Evolutionary conservation across 352 stramenopile genomes (phyloP).

Genomic region (Pythium dissotocum): DNA sequence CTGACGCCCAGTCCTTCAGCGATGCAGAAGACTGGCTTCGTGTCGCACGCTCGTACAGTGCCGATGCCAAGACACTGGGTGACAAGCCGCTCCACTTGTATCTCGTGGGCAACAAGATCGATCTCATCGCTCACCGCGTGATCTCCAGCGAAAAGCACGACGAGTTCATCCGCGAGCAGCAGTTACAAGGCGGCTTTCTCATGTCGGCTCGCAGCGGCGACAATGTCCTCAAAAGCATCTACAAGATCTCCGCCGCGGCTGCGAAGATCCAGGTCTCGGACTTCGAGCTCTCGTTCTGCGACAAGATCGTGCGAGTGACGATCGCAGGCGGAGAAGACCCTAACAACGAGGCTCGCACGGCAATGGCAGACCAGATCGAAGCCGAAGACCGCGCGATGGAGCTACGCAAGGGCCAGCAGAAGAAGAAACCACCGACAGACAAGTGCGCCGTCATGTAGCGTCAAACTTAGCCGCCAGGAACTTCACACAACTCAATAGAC

Average conservation of each 20-base stretch:
- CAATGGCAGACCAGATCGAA: slow-evolving; percentile 78
- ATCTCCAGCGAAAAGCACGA: slow-evolving; percentile 73
- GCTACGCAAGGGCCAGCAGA: slow-evolving; percentile 33
- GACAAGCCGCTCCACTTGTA: slow-evolving; percentile 54
- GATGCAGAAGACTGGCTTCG: slow-evolving; percentile 81
- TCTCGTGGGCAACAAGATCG: slow-evolving; percentile 88
- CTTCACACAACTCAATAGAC: background rate
- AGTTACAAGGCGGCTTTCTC: slow-evolving; percentile 71
- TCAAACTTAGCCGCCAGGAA: background rate
- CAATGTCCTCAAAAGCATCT: slow-evolving; percentile 81
- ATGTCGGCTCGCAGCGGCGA: slow-evolving; percentile 83
- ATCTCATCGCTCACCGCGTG: slow-evolving; percentile 76
- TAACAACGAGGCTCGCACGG: slow-evolving; percentile 54
- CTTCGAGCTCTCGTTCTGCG: slow-evolving; percentile 80
- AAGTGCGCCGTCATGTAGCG: slow-evolving; percentile 41
- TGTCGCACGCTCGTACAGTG: slow-evolving; percentile 32
- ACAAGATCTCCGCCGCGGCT: slow-evolving; percentile 67
- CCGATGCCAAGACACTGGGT: slow-evolving; percentile 29
- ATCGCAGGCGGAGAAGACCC: slow-evolving; percentile 32
- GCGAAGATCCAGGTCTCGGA: slow-evolving; percentile 74
- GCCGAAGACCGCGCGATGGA: slow-evolving; percentile 67
- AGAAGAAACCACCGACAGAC: slow-evolving; percentile 8
- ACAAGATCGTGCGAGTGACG: slow-evolving; percentile 63
- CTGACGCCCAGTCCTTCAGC: slow-evolving; percentile 79
- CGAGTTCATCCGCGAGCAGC: slow-evolving; percentile 64